These are phyloP conservation scores for Rubroshorea leprosula DNA, from an alignment of 345 rosid genomes.

Conservation along the genomic window DNA sequence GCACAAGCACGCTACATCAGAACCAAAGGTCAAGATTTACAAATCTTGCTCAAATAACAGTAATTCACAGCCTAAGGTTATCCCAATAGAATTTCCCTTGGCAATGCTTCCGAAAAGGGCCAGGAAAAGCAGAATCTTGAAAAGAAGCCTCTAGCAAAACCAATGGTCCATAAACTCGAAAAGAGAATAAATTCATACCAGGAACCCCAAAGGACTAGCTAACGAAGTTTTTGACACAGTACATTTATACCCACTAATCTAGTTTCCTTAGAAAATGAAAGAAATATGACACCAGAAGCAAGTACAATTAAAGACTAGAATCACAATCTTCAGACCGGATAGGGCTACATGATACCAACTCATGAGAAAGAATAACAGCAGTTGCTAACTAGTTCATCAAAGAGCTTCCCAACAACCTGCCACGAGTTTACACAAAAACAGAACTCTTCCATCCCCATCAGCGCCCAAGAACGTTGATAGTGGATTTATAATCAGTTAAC, in stretches of 20 bases:
- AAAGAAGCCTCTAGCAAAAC: not conserved
- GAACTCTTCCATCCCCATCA: conserved; percentile 22
- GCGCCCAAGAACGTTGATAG: conserved; percentile 13
- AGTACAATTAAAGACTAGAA: conserved; percentile 9
- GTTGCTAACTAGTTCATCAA: conserved; percentile 19
- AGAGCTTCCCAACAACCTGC: conserved; percentile 27
- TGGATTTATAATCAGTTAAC: conserved; percentile 19
- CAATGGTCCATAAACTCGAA: not conserved
- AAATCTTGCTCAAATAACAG: not conserved
- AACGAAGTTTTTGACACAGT: no score
- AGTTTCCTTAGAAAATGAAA: no score
- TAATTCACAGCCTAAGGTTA: not conserved
- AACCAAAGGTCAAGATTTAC: not conserved
- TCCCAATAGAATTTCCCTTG: not conserved
- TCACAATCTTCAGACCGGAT: conserved; percentile 10
- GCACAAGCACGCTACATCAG: not conserved
- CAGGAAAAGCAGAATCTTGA: conserved; percentile 1
- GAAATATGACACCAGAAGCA: conserved; percentile 4
- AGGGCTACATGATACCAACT: not conserved
- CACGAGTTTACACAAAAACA: conserved; percentile 13
- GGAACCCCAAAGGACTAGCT: not conserved
- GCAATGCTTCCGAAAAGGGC: not conserved
- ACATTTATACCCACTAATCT: no score
- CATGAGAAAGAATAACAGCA: conserved; percentile 12
- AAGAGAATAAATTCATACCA: not conserved